These are phyloP conservation scores for Saccharomyces pastorianus DNA, from an alignment of 1,139 yeast genomes.

Conservation along the genomic window DNA sequence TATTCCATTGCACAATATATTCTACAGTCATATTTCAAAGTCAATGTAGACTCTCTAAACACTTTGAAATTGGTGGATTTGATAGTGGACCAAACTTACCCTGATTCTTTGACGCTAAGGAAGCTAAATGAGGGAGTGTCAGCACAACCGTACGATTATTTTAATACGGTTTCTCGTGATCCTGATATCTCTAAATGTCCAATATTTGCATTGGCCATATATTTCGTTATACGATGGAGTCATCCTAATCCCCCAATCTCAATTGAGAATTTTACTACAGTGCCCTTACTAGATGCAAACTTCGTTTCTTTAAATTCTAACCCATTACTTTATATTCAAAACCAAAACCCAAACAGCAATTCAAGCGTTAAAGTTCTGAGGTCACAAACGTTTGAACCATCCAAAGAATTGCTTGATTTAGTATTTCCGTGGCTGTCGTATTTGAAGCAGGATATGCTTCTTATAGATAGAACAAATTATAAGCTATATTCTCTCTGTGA, in stretches of 20 bases:
- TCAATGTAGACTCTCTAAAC: slow-evolving; percentile 12
- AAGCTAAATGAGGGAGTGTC: slow-evolving; percentile 25
- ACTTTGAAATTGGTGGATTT: slow-evolving; percentile 23
- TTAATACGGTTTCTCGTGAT: slow-evolving; percentile 29
- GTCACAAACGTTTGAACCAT: slow-evolving; percentile 20
- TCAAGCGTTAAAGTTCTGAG: slow-evolving; percentile 12
- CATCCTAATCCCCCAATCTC: slow-evolving; percentile 24
- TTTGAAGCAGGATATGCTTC: slow-evolving; percentile 23
- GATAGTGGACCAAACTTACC: slow-evolving; percentile 31
- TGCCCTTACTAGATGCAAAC: slow-evolving; percentile 18
- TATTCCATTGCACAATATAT: slow-evolving; percentile 26
- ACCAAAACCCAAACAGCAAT: slow-evolving; percentile 7
- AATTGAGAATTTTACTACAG: slow-evolving; percentile 15
- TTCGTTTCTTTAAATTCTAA: slow-evolving; percentile 14
- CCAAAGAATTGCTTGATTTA: slow-evolving; percentile 16
- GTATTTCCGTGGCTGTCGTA: slow-evolving; percentile 30
- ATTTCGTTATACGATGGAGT: slow-evolving; percentile 26
- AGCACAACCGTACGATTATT: slow-evolving; percentile 25
- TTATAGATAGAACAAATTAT: slow-evolving; percentile 28
- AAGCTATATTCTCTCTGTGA: slow-evolving; percentile 28
- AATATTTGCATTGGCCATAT: slow-evolving; percentile 27
- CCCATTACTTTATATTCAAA: slow-evolving; percentile 8
- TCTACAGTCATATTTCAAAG: slow-evolving; percentile 24
- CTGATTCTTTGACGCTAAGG: slow-evolving; percentile 29
- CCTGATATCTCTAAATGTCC: slow-evolving; percentile 29